Evolutionary conservation across 2,329 filamentous ascomycete species (phyloP).

Genomic region (Monosporascus sp.): DNA sequence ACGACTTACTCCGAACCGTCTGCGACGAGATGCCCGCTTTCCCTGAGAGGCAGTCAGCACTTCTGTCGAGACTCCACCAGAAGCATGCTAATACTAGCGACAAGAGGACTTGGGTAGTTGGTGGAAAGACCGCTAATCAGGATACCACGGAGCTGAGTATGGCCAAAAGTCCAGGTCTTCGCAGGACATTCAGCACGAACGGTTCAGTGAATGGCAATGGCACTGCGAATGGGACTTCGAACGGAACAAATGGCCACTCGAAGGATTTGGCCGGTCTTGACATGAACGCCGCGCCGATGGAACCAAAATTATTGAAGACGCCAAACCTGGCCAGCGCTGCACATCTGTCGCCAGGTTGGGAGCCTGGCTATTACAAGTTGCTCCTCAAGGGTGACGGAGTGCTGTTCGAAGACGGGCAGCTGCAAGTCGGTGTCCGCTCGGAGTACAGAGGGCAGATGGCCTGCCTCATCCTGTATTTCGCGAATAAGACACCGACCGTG

Average conservation of each 20-base stretch:
- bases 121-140: constrained; percentile 86
- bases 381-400: constrained; percentile 78
- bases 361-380: constrained; percentile 79
- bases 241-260: constrained; percentile 45
- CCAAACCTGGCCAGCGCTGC: constrained; percentile 89
- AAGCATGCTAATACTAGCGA: constrained; percentile 91
- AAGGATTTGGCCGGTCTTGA: constrained; percentile 79
- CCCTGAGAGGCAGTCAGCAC: constrained; percentile 85
- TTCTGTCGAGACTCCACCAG: constrained; percentile 87
- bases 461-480: constrained; percentile 92
- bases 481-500: constrained; percentile 80
- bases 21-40: constrained; percentile 99
- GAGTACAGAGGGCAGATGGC: constrained; percentile 96
- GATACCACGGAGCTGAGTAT: constrained; percentile 75
- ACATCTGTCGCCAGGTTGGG: constrained; percentile 92
- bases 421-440: constrained; percentile 86
- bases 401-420: constrained; percentile 89
- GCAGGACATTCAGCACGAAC: constrained; percentile 73
- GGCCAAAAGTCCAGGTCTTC: constrained; percentile 74
- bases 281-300: constrained; percentile 57
- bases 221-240: constrained; percentile 34
- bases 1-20: constrained; percentile 86
- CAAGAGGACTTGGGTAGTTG: constrained; percentile 96
- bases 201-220: constrained; percentile 44
- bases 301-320: constrained; percentile 53